Conservation (phyloP, 1,139 yeast species). For the Suhomyces anneliseae region DNA sequence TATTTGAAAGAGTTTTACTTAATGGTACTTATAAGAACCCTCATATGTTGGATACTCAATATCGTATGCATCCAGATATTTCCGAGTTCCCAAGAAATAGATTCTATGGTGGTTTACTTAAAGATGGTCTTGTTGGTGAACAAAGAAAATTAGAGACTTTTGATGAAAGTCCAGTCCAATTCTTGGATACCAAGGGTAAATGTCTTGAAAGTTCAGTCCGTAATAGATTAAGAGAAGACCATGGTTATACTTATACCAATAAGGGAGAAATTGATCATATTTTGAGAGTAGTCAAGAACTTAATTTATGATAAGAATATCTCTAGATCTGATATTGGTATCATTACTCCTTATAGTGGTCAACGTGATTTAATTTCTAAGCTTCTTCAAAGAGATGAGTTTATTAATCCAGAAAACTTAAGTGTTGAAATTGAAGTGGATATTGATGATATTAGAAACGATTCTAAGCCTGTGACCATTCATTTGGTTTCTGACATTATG, state of each 20-base stretch:
- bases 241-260: conserved; percentile 57
- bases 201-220: conserved; percentile 47
- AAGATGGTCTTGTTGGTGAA: conserved; percentile 58
- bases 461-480: conserved; percentile 55
- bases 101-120: conserved; percentile 54
- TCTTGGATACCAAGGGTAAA: conserved; percentile 51
- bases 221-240: conserved; percentile 45
- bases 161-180: conserved; percentile 47
- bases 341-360: conserved; percentile 74
- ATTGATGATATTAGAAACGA: conserved; percentile 54
- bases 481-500: conserved; percentile 64
- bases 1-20: conserved; percentile 57
- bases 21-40: conserved; percentile 60
- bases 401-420: conserved; percentile 55
- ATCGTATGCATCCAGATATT: conserved; percentile 65
- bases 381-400: conserved; percentile 49
- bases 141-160: conserved; percentile 46
- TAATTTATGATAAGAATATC: conserved; percentile 56
- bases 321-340: conserved; percentile 56
- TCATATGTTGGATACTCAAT: conserved; percentile 70
- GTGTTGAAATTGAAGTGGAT: conserved; percentile 52
- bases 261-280: conserved; percentile 51
- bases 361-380: conserved; percentile 60
- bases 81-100: conserved; percentile 62
- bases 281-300: conserved; percentile 44